phyloP scores from a whole-genome alignment of 768 basidiomycete species.

The Mycena kentingensis region DNA sequence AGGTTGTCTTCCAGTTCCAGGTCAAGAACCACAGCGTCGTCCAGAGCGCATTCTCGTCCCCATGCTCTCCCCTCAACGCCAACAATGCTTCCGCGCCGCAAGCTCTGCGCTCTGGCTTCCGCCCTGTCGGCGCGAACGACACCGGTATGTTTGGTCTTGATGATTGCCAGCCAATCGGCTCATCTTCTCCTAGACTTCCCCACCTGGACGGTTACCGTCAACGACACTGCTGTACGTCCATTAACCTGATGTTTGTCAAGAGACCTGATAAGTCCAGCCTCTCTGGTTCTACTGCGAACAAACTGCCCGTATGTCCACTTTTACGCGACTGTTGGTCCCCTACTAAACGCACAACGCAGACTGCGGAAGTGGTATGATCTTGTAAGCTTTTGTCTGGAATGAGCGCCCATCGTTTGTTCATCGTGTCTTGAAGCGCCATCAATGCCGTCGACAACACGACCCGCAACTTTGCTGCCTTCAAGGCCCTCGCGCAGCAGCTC shows the following conservation, averaged over 20 bases:
- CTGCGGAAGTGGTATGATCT: conserved; percentile 58
- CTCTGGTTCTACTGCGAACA: conserved; percentile 27
- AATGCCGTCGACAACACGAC: conserved; percentile 54
- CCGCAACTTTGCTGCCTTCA: conserved; percentile 59
- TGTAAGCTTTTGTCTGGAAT: conserved; percentile 34
- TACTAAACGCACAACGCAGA: conserved; percentile 29
- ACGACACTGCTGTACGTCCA: conserved; percentile 7
- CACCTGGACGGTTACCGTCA: conserved; percentile 55
- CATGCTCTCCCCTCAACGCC: conserved; percentile 50
- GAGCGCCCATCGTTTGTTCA: neutral
- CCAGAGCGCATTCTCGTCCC: conserved; percentile 61
- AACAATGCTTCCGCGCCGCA: conserved; percentile 49
- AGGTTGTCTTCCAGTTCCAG: conserved; percentile 57
- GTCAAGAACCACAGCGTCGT: conserved; percentile 71
- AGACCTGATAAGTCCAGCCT: too few species aligned
- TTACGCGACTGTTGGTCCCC: neutral
- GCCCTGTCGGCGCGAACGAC: conserved; percentile 43
- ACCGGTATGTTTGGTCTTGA: too few species aligned
- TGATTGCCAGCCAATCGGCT: too few species aligned
- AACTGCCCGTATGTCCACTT: neutral
- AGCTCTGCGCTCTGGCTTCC: conserved; percentile 48
- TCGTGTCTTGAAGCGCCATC: conserved; percentile 41
- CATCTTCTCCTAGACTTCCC: too few species aligned
- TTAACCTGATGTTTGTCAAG: neutral
- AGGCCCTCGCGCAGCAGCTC: conserved; percentile 52